phyloP scores from a whole-genome alignment of 2,329 filamentous ascomycete genomes.

The Epichloe bromicola region DNA sequence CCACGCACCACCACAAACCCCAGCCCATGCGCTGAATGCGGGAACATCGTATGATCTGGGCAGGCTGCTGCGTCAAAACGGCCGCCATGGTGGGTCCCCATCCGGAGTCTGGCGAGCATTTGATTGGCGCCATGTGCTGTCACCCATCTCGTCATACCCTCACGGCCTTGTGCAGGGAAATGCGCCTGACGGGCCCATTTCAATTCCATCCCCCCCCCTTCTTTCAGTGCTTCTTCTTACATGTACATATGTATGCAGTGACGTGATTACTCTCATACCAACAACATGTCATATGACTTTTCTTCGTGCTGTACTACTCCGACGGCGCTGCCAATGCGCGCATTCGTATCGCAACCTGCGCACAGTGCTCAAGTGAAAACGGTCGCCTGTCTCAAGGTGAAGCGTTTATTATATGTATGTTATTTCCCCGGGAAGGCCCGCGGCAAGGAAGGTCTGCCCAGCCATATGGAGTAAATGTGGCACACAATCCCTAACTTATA shows the following conservation, averaged over 20 bases:
- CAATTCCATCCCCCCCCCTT: too few relatives aligned
- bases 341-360: neutral
- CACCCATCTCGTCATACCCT: neutral
- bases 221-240: too few relatives aligned
- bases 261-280: too few relatives aligned
- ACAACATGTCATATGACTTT: too few relatives aligned
- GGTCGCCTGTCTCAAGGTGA: neutral
- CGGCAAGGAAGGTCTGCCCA: too few relatives aligned
- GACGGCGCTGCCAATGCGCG: neutral
- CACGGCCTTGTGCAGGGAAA: too few relatives aligned
- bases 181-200: neutral
- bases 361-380: neutral
- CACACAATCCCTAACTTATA: too few relatives aligned
- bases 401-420: neutral
- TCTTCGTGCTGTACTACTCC: too few relatives aligned
- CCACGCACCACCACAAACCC: neutral
- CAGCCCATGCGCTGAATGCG: slow-evolving; percentile 8
- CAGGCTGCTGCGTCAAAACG: slow-evolving; percentile 2
- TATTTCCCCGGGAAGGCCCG: too few relatives aligned
- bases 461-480: too few relatives aligned
- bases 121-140: neutral
- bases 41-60: slow-evolving; percentile 7
- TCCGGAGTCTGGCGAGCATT: neutral
- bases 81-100: slow-evolving; percentile 1
- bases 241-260: too few relatives aligned